Evolutionary conservation across 331 rosid genomes (phyloP), one percentile per base, ranked within the genome.

Genomic region (Acacia concinna): DNA sequence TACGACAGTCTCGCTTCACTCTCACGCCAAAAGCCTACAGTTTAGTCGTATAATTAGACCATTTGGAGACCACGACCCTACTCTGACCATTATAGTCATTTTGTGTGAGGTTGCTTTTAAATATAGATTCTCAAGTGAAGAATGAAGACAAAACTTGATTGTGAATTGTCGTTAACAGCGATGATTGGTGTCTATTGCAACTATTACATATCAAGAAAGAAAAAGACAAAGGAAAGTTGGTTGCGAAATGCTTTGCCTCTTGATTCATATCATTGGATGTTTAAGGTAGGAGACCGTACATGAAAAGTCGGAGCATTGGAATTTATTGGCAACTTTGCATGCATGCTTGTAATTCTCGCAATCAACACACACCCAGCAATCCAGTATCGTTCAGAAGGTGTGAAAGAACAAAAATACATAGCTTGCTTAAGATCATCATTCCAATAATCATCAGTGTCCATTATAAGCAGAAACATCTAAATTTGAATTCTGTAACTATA

Each of bases 121-220:
- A 6, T 34, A 37, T 66, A 34, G 35, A 46, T 78, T 28, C 20
- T 31, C 44, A 8, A 68, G 60, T 25, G 23, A 31, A 25, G 56
- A 27, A 49, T 52, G 44, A 54, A 40, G 69, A 51, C 47, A 27
- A 27, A 52, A 17, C 21, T 78, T 68, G 46, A 37, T 11, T 20
- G 40, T 40, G 25, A 2, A 51, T 52, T 51, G 57, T 17, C 41
- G 38, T 25, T 34, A 18, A 67, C 25, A 27, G n/a, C 27, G 34
- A 27, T 59, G 8, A 59, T 59, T 25, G 35, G 65, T 59, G 34
- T 59, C 65, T 27, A 52, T 27, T 49, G 68, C 56, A 28, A 30
- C 35, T 28, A 62, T 38, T 27, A 65, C 44, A 67, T 67, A 52
- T 78, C 54, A 68, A 51, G 31, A 27, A 18, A 78, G 44, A 64